Conservation (phyloP, 495 filamentous ascomycete genomes). For the Aspergillus affinis region DNA sequence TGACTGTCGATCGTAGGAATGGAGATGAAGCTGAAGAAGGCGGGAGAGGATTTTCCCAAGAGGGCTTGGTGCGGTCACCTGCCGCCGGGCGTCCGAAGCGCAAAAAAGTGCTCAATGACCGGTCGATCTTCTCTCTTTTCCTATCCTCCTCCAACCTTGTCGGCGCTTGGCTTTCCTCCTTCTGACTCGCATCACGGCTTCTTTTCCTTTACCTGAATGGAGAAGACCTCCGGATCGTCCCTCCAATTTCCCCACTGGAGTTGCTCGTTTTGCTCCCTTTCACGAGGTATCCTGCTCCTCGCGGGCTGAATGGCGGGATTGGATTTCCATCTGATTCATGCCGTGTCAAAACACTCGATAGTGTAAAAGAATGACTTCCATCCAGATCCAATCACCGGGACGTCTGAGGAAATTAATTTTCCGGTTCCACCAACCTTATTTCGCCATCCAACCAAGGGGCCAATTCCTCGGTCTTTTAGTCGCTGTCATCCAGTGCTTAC, state of each 20-base stretch:
- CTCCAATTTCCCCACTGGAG: not conserved
- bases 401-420: not conserved
- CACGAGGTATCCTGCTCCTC: not conserved
- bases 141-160: not conserved
- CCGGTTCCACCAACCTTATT: not conserved
- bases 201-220: not conserved
- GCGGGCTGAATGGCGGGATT: not conserved
- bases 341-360: not conserved
- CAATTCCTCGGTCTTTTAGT: conserved; percentile 16
- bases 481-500: conserved; percentile 2
- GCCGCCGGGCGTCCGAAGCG: not conserved
- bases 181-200: not conserved
- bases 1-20: not conserved
- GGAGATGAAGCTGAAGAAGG: not conserved
- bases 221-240: not conserved
- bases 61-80: not conserved
- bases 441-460: not conserved
- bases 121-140: not conserved
- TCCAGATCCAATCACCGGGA: not conserved
- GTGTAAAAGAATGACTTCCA: not conserved
- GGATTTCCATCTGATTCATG: not conserved
- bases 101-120: not conserved
- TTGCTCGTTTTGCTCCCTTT: not conserved
- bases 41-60: not conserved
- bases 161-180: not conserved